Evolutionary conservation across 2,329 filamentous ascomycete species (phyloP), one percentile per base, ranked within the genome.

Genomic region (Rutstroemia sp.): DNA sequence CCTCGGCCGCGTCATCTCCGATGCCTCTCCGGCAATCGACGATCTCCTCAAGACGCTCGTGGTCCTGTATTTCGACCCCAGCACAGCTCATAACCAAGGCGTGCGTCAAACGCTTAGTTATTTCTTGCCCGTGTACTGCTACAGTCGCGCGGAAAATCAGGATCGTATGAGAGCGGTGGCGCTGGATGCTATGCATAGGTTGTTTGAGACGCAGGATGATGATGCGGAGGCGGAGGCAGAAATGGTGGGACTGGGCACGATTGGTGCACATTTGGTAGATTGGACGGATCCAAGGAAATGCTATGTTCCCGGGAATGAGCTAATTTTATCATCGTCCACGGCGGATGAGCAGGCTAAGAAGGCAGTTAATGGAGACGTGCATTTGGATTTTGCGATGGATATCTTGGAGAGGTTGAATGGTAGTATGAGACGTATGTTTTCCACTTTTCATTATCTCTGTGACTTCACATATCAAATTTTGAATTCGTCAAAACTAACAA

Each of bases 271-370:
- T 66, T 75, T 97, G 7, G 83, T 92, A 0, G 92, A 97, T 69
- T 97, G 92, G 94, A 97, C 92, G 0, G 92, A 97, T 70, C 91
- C 92, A 39, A 79, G 92, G 50, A 92, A 95, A 70, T 89, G 75
- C 73, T 88, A 73, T 72, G 79, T 70, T 56, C 78, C 74, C 61
- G 64, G 74, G 47, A 69, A 68, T 27, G 63, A 74, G 27, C 65
- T 73, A 1, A 66, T 78, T 1, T 73, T 75, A 57, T 73, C 30
- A 9, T 34, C 30, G 30, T 34, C 30, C 1, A 12, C 30, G 2
- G 30, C 68, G 23, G 73, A 72, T 51, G 81, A 87, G 49, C 76
- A 75, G 1, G 78, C 81, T 53, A 85, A 81, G 71, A 85, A 80
- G 73, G 76, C 75, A 51, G 79, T 88, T 16, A 86, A 88, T 60